Evolutionary conservation across 306 rosid genomes (phyloP), one percentile per base, ranked within the genome.

Genomic region (Oxytropis ochrocephala): DNA sequence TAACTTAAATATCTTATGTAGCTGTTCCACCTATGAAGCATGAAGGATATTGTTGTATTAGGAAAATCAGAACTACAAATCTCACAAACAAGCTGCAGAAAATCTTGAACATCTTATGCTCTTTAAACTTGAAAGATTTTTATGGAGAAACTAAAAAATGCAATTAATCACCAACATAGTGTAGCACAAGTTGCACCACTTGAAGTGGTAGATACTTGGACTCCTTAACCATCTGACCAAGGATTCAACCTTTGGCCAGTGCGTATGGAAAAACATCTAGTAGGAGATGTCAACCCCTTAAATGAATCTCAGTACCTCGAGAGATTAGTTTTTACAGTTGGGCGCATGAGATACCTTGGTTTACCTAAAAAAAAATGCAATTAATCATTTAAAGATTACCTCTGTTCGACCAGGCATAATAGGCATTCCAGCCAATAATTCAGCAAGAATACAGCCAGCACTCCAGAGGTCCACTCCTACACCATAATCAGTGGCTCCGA

Each of bases 361-460:
- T 21, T 21, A 21, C 38, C 38, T 33, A 33, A 4, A 33, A 21
- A 21, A 19, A 8, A 54, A 63, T 32, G 36, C 11, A 30, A 21
- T 7, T 18, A 69, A 36, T 21, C 27, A 21, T 24, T 35, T 24
- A 70, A 39, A 75, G 67, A 79, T 46, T 72, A 91, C 97, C 87
- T 91, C 97, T 4, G 96, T 91, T 70, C 94, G 89, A 60, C 97
- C 97, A 10, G 97, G 94, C 91, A 91, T 89, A 81, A 91, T 91
- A 27, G 97, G 97, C 83, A 84, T 91, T 77, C 97, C 94, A 0
- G 94, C 96, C 79, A 87, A 79, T 70, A 91, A 69, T 75, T 91
- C 96, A 46, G 94, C 97, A 69, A 91, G 84, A 72, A 91, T 91
- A 85, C 97, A 91, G 61, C 97, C 97, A 68, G 97, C 96, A 82